Evolutionary conservation across 2,329 filamentous ascomycete genomes (phyloP).

Genomic region (Pyrenophora seminiperda): DNA sequence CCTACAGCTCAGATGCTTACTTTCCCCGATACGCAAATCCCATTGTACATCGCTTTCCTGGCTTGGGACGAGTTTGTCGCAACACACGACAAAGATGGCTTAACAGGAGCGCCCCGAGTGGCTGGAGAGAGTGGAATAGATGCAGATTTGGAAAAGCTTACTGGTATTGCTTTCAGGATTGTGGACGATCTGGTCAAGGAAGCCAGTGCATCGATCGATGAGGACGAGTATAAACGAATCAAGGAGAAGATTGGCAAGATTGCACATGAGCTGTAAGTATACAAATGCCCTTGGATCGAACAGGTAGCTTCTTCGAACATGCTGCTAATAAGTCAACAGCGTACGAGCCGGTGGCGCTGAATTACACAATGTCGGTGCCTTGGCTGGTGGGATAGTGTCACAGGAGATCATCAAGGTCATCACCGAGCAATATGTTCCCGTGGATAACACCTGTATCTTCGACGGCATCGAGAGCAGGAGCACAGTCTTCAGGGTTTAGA

Average conservation of each 20-base stretch:
- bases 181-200: conserved; percentile 52
- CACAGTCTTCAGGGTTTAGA: conserved; percentile 55
- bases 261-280: conserved; percentile 52
- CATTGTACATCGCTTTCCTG: conserved; percentile 57
- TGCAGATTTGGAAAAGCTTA: conserved; percentile 48
- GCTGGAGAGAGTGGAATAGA: conserved; percentile 46
- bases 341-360: conserved; percentile 81
- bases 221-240: conserved; percentile 49
- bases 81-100: conserved; percentile 46
- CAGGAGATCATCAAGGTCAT: conserved; percentile 94
- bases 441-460: conserved; percentile 68
- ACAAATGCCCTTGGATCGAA: background rate
- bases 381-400: conserved; percentile 90
- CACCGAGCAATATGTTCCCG: conserved; percentile 68
- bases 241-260: conserved; percentile 45
- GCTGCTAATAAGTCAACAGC: conserved; percentile 40
- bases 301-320: background rate
- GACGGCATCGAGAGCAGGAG: conserved; percentile 64
- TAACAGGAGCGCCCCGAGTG: conserved; percentile 42
- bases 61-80: conserved; percentile 56
- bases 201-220: conserved; percentile 48
- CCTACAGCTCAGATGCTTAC: conserved; percentile 47
- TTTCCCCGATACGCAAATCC: conserved; percentile 53
- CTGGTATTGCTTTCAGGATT: conserved; percentile 51
- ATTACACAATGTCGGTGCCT: conserved; percentile 86